Evolutionary conservation across 1,284 basidiomycete genomes (phyloP), one percentile per base, ranked within the genome.

Genomic region (Mycosarcoma mackinlayi): DNA sequence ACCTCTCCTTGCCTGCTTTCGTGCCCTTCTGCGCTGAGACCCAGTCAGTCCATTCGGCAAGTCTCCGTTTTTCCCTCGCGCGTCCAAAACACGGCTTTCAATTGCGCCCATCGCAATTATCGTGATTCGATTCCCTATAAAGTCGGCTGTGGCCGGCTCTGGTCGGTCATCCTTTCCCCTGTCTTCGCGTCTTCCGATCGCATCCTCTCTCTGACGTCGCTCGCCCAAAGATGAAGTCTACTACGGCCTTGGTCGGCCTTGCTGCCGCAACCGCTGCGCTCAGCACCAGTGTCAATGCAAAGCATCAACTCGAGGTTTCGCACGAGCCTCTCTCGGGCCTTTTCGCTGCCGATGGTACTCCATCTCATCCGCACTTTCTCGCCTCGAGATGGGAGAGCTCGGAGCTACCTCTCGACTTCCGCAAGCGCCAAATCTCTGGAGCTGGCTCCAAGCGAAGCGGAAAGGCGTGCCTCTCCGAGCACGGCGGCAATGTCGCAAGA

Each of bases 321-420:
- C 67, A 70, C 50, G 52, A 70, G 24, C 67, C 72, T 46, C 53
- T 70, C 51, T 35, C 30, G 18, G 46, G 38, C 19, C 50, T 74
- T 42, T 67, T 51, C 21, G 39, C 54, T n/a, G 47, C 60, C 1
- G 67, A 74, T 39, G 59, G 59, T 30, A 53, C 28, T 7, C 56
- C 62, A 13, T 38, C 54, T 23, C 62, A 69, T 23, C 62, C 62
- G 3, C 27, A 54, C 40, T 69, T 71, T 52, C 60, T 71, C 27
- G 39, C 46, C 34, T 57, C 54, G 2, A 40, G 69, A 55, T 71
- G 68, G 68, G 57, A 66, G 23, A 52, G 63, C 24, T 72, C 69
- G 30, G 50, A 60, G 10, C 35, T 66, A 4, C 54, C 62, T 11
- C 63, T 72, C 55, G 56, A 59, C 33, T 72, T 60, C 49, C 67